Percentiles rank a stretch among this genome's conserved stretches.
These are phyloP conservation scores for Lathyrus tuberosus DNA, from an alignment of 306 rosid species.

Conservation along the genomic window DNA sequence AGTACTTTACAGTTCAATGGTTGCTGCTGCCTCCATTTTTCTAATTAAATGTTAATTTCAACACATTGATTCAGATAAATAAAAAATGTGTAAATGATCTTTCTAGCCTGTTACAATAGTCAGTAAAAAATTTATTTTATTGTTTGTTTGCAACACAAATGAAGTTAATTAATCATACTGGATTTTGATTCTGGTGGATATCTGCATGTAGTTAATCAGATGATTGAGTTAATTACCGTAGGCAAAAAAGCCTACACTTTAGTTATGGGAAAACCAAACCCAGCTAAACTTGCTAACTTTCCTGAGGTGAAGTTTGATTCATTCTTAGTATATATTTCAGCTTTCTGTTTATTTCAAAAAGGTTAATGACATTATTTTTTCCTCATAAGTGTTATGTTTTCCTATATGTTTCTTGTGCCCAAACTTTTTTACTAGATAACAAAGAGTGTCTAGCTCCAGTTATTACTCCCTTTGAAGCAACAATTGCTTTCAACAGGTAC, in stretches of 20 bases:
- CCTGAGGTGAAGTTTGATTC: constrained; percentile 69
- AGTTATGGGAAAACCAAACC: constrained; percentile 93
- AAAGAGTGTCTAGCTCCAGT: constrained; percentile 94
- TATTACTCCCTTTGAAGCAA: constrained; percentile 90
- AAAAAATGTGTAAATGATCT: constrained; percentile 25
- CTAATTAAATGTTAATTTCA: neutral
- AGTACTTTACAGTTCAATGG: constrained; percentile 3
- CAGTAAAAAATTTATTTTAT: constrained; percentile 6
- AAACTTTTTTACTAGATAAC: constrained; percentile 91
- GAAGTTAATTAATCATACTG: constrained; percentile 21
- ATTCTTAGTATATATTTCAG: too few relatives aligned
- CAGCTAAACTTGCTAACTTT: constrained; percentile 96
- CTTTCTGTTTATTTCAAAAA: too few relatives aligned
- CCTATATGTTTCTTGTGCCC: constrained; percentile 83
- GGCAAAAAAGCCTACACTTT: constrained; percentile 86
- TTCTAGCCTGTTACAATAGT: neutral
- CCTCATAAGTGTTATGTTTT: constrained; percentile 83
- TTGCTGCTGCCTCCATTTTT: neutral
- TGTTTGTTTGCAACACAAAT: constrained; percentile 8
- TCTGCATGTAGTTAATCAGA: constrained; percentile 74
- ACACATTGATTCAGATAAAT: neutral
- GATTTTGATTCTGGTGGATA: constrained; percentile 76
- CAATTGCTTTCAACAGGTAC: constrained; percentile 93
- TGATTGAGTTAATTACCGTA: constrained; percentile 71
- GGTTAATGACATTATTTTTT: constrained; percentile 9